Evolutionary conservation across 257 asterid genomes (phyloP), one percentile per base, ranked within the genome.

Genomic region (Solanum sparsipilum): DNA sequence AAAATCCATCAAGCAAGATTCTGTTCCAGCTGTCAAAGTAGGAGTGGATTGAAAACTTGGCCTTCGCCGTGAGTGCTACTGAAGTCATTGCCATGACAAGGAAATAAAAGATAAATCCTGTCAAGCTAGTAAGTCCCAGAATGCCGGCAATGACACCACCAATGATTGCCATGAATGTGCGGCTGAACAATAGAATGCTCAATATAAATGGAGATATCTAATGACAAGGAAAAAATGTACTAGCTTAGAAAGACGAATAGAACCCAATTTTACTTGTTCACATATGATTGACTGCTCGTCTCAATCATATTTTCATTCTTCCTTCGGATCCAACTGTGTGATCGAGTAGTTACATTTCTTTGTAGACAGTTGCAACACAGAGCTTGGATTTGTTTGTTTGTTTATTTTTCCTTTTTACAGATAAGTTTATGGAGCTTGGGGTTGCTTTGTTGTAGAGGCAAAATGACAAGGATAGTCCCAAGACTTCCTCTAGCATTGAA

Each of bases 111-210:
- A 96, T 63, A 88, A 96, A 94, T 87, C 98, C 99, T 74, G 85
- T 93, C 93, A 94, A 91, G 90, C 98, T 91, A 35, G 95, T 95
- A 88, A 92, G 90, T 76, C 99, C 98, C 90, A 93, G 89, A 74
- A 95, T 92, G 89, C 98, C 98, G 13, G 98, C 98, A 91, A 94
- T 89, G 48, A 97, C 94, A 89, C 98, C 98, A 84, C 98, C 98
- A 46, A 95, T 94, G 93, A 96, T 96, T 36, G 98, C 95, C 99
- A 96, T 94, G 91, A 96, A 96, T 5, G 98, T 96, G 72, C 98
- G 98, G 94, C 98, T 96, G 95, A 87, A 87, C 67, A 88, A 91
- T 41, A 72, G 56, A 76, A 76, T 44, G 85, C 16, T 79, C 67
- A 44, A 78, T 41, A 16, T 27, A 79, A 79, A 25, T 60, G 67